Conservation (phyloP, 805 yeast genomes). For the Pichia deserticola region DNA sequence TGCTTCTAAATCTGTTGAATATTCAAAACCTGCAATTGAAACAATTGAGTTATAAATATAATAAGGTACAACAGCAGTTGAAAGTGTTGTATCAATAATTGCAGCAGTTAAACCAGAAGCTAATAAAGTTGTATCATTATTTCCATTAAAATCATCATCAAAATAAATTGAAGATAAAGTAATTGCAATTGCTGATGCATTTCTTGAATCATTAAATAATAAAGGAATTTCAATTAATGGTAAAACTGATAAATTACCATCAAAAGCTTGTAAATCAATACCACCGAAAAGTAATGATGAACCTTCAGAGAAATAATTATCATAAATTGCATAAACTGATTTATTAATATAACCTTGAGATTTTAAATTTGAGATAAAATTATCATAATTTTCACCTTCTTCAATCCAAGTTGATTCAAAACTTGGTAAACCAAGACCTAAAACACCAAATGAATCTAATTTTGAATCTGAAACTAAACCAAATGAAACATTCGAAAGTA, state of each 20-base stretch:
- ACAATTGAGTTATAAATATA: slow-evolving; percentile 20
- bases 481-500: slow-evolving; percentile 45
- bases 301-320: slow-evolving; percentile 31
- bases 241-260: slow-evolving; percentile 29
- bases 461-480: slow-evolving; percentile 60
- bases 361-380: slow-evolving; percentile 54
- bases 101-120: slow-evolving; percentile 26
- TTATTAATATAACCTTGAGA: slow-evolving; percentile 45
- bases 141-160: slow-evolving; percentile 11
- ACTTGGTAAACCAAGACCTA: slow-evolving; percentile 59
- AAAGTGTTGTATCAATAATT: slow-evolving; percentile 47
- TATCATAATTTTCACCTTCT: slow-evolving; percentile 35
- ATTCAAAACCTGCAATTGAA: slow-evolving; percentile 34
- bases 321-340: slow-evolving; percentile 50
- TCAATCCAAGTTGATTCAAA: slow-evolving; percentile 45
- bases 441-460: slow-evolving; percentile 48
- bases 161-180: slow-evolving; percentile 34
- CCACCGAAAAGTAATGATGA: slow-evolving; percentile 55
- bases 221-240: slow-evolving; percentile 13
- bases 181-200: slow-evolving; percentile 39
- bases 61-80: slow-evolving; percentile 38
- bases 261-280: slow-evolving; percentile 49
- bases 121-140: slow-evolving; percentile 10
- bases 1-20: slow-evolving; percentile 31
- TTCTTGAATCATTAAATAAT: slow-evolving; percentile 20